Evolutionary conservation across 768 basidiomycete genomes (phyloP).

Genomic region (Harrya chromipes): DNA sequence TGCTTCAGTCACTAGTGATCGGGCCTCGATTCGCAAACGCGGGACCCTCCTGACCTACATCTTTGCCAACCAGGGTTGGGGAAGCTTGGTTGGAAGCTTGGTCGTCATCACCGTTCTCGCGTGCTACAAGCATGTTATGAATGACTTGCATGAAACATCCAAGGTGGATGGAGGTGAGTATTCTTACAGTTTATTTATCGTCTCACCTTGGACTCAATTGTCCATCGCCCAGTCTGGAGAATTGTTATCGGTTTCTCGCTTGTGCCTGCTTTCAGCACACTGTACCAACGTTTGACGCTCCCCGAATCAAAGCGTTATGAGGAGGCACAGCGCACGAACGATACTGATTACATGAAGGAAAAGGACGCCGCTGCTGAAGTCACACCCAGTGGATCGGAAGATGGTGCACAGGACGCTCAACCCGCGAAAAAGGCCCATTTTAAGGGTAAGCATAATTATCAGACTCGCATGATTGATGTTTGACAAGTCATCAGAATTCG

Average conservation of each 20-base stretch:
- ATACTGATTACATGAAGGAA: constrained; percentile 32
- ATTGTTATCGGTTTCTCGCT: constrained; percentile 74
- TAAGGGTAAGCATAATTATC: constrained; percentile 32
- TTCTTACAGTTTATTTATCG: background rate
- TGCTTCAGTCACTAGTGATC: constrained; percentile 64
- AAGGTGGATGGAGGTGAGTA: constrained; percentile 68
- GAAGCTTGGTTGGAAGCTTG: constrained; percentile 60
- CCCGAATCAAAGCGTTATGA: constrained; percentile 62
- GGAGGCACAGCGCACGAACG: constrained; percentile 35
- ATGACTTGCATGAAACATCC: constrained; percentile 51
- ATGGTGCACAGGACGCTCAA: constrained; percentile 11
- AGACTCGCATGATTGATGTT: background rate
- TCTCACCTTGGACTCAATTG: background rate
- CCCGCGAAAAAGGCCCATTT: constrained; percentile 50
- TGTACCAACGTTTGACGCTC: constrained; percentile 74
- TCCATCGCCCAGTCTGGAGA: constrained; percentile 54
- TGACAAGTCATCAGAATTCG: constrained; percentile 45
- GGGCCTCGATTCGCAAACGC: constrained; percentile 59
- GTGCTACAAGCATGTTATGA: constrained; percentile 62
- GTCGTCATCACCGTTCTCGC: constrained; percentile 61
- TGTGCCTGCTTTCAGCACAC: constrained; percentile 68
- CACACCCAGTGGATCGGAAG: background rate
- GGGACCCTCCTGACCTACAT: constrained; percentile 77
- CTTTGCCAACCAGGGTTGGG: constrained; percentile 79
- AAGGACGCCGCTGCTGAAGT: constrained; percentile 22